Percentiles rank a stretch among this genome's conserved stretches.
Evolutionary conservation across 2,329 filamentous ascomycete genomes (phyloP).

Genomic region (Capronia epimyces): DNA sequence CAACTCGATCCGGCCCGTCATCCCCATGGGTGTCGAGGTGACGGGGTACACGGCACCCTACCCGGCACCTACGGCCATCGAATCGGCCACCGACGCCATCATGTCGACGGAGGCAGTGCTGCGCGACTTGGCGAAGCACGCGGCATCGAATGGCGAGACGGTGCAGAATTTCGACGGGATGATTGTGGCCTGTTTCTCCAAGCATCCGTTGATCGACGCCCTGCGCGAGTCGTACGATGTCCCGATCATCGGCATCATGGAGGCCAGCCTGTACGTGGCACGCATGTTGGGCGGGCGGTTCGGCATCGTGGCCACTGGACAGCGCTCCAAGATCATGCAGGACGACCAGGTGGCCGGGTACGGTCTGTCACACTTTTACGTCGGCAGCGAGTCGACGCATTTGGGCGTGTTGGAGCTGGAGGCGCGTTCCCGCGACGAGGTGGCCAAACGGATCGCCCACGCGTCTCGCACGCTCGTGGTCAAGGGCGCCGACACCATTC

Average conservation of each 20-base stretch:
- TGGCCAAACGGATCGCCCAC: slow-evolving; percentile 37
- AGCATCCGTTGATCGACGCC: slow-evolving; percentile 45
- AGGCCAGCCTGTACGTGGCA: slow-evolving; percentile 47
- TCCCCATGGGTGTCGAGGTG: slow-evolving; percentile 46
- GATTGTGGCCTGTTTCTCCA: slow-evolving; percentile 47
- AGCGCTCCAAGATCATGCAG: slow-evolving; percentile 39
- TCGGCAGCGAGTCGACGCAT: slow-evolving; percentile 40
- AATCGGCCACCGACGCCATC: slow-evolving; percentile 47
- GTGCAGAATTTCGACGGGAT: slow-evolving; percentile 43
- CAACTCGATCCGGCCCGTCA: slow-evolving; percentile 38
- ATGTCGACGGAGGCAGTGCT: slow-evolving; percentile 48
- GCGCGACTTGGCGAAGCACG: slow-evolving; percentile 40
- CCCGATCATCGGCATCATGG: slow-evolving; percentile 49
- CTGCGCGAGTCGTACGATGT: slow-evolving; percentile 44
- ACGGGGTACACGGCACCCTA: slow-evolving; percentile 48
- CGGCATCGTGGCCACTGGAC: slow-evolving; percentile 42
- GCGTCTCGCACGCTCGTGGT: slow-evolving; percentile 39
- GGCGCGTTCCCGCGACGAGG: slow-evolving; percentile 34
- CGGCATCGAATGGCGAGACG: slow-evolving; percentile 35
- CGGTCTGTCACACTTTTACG: slow-evolving; percentile 41
- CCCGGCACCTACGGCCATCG: slow-evolving; percentile 48
- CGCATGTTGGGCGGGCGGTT: slow-evolving; percentile 46
- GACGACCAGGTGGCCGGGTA: slow-evolving; percentile 40
- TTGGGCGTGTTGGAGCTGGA: slow-evolving; percentile 46
- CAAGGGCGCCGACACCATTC: slow-evolving; percentile 41